Conservation (phyloP, 1,139 yeast genomes). For the Eremothecium gossypii region DNA sequence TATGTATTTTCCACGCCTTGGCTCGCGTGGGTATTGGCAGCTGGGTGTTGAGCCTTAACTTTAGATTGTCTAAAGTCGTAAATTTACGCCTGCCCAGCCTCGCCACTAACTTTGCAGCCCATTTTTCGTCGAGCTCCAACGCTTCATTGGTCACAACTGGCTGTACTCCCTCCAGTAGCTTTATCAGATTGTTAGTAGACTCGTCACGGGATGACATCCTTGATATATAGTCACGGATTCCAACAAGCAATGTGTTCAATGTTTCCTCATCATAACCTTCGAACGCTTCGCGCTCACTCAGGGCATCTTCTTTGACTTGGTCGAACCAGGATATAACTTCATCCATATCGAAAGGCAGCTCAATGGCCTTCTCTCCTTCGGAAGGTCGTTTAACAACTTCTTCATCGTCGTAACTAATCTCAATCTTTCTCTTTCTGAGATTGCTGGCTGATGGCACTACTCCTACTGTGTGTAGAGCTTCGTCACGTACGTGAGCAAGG, state of each 20-base stretch:
- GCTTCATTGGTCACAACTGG: slow-evolving; percentile 6
- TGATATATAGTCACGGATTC: slow-evolving; percentile 13
- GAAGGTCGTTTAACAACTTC: background rate
- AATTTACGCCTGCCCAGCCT: background rate
- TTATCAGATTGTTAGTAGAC: slow-evolving; percentile 10
- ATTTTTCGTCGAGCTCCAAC: slow-evolving; percentile 19
- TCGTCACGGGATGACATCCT: slow-evolving; percentile 7
- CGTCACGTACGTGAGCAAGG: slow-evolving; percentile 20
- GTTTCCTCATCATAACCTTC: slow-evolving; percentile 16
- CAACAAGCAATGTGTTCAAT: slow-evolving; percentile 14
- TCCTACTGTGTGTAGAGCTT: slow-evolving; percentile 23
- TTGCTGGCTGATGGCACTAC: slow-evolving; percentile 4
- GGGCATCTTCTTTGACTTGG: slow-evolving; percentile 3
- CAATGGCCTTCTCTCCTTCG: slow-evolving; percentile 1
- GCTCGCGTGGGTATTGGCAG: slow-evolving; percentile 8
- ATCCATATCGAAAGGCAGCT: slow-evolving; percentile 7
- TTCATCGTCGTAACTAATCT: slow-evolving; percentile 1
- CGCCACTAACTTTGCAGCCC: slow-evolving; percentile 14
- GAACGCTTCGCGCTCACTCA: background rate
- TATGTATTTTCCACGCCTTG: slow-evolving; percentile 10
- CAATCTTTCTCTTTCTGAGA: background rate
- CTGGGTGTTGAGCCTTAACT: slow-evolving; percentile 21
- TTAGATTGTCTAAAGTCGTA: slow-evolving; percentile 8
- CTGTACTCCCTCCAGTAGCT: slow-evolving; percentile 12
- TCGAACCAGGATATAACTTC: slow-evolving; percentile 16